Base-by-base conservation (phyloP, 139 green algal species). In the Limnomonas spitsbergensis region DNA sequence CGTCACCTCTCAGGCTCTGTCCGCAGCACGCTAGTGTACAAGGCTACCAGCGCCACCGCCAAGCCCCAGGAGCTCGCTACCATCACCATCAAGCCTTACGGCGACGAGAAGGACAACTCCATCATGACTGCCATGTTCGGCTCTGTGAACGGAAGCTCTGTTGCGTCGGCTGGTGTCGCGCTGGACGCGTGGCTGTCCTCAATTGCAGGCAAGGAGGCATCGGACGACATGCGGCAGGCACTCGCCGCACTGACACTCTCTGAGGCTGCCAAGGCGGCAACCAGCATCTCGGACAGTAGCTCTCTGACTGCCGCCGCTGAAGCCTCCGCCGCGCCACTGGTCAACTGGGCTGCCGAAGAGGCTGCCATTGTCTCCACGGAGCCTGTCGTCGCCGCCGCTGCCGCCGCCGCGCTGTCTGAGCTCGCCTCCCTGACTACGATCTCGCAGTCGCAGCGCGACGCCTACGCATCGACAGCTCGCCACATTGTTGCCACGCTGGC, bases 151-250 rank as follows among this genome's bases (percentile, higher is more conserved):
- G 47, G 47, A 29, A 20, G 47, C 20, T 20, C 14, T 20, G 20
- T 61, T 61, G 14, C 47, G 20, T 7, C 9, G 6, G 61, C 27
- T 34, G 26, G 27, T 7, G 29, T 72, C 29, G 61, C 61, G 27
- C 61, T 72, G 27, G 68, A 74, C 20, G 35, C 29, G 4, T 74
- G 68, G 68, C 36, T 74, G 35, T 74, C 68, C 4, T 42, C 68
- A 32, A 32, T 74, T 27, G 68, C 68, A 39, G 68, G 68, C 20
- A 26, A 53, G 35, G 36, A n/a, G 36, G 4, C 68, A 29, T 53
- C 68, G 4, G 6, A 4, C 35, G 35, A 74, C 29, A 24, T 74
- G 68, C 35, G 68, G 24, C 68, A 74, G 68, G 68, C 68, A 9
- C 35, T 74, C 6, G 36, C 68, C 7, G 42, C 68, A 3, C 9